Base-by-base conservation (phyloP, 1,139 yeast genomes). In the Geotrichum siamense region DNA sequence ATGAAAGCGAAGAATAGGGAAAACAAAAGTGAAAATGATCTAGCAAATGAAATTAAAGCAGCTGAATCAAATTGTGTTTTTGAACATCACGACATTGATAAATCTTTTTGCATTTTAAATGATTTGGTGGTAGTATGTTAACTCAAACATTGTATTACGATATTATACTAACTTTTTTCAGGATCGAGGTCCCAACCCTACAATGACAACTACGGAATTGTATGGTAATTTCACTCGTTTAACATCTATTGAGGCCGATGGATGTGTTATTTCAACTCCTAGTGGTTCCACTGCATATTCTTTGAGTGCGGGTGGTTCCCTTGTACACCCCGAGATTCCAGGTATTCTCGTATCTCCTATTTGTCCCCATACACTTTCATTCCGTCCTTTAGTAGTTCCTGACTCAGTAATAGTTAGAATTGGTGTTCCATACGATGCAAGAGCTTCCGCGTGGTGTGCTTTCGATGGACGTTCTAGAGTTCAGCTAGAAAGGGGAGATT, bases 251-350 rank as follows among this genome's bases (percentile, higher is more conserved):
- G 82, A 83, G 16, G 94, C 93, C 0, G 96, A 86, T 61, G 96
- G 96, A 1, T 69, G 85, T 9, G 81, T 82, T 6, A 78, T 84
- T 47, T 78, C 93, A 10, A 82, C 95, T 0, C 96, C 96, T 12
- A 83, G 94, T 1, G 96, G 96, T 0, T 84, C 94, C 4, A 86
- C 96, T 0, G 95, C 95, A 0, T 86, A 86, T 61, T 82, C 94
- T 0, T 69, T 86, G 47, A 77, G 86, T 13, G 81, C 94, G 0
- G 95, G 96, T 4, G 96, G 96, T 1, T 79, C 94, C 8, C 75
- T 86, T 38, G 87, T 83, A 4, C 94, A 86, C 57, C 96, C 96
- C 0, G 76, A 78, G 47, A 84, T 85, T 10, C 86, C 87, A 6
- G 86, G 91, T 43, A 79, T 84, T 33, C 65, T 85, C 40, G 66